Evolutionary conservation across 345 rosid genomes (phyloP), one percentile per base, ranked within the genome.

Genomic region (Cochlearia excelsa): DNA sequence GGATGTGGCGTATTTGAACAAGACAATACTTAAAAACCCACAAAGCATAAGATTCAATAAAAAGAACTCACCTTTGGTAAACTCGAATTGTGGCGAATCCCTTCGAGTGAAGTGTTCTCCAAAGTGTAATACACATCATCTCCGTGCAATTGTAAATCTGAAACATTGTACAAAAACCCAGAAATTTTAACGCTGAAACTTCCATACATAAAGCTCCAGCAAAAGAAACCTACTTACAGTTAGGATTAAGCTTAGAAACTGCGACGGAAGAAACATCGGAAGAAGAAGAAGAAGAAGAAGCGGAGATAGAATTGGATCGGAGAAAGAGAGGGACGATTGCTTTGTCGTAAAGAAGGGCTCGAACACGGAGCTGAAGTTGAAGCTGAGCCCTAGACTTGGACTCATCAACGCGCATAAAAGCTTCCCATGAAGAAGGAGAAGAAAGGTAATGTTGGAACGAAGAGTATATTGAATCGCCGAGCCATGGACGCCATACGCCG

Each of bases 281-380:
- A 54, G 78, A 55, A 29, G 82, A 62, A 23, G 75, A 54, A 34
- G 54, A 52, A 29, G 66, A 57, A 30, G 69, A 64, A 2, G 55
- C 23, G 26, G 71, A 3, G 44, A 42, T 47, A 2, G 63, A 3
- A 49, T 75, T 62, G 47, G 82, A 73, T 11, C 80, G 81, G 52
- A 82, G 78, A 68, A 83, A 88, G 59, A 92, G 96, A 4, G 95
- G 67, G 55, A 65, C 72, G 30, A 75, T 57, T 66, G 96, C 98
- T 77, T 92, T 92, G 57, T 86, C 96, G 65, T 79, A 92, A 38
- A 88, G 67, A 49, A 92, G 98, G 47, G 98, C 96, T 7, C 98
- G 95, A 41, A 63, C 87, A 23, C 96, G 80, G 72, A 92, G 93
- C 78, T 84, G 98, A 62, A 91, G 85, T 1, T 84, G 96, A 80